Conservation (phyloP, 345 rosid species). For the Aegle marmelos region DNA sequence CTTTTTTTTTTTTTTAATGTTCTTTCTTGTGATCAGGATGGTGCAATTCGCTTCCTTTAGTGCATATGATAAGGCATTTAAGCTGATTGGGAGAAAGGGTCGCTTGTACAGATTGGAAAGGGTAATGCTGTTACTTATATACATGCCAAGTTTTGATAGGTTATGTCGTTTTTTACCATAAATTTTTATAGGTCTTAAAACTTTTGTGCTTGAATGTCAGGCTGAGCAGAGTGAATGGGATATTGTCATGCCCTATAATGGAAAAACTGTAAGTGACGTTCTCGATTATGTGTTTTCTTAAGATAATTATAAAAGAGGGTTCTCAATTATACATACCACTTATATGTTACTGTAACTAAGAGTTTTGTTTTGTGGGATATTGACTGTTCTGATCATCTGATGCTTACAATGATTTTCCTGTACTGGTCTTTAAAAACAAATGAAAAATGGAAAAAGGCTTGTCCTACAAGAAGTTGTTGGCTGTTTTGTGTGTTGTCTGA, state of each 20-base stretch:
- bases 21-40: constrained; percentile 40
- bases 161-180: background rate
- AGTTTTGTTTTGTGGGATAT: background rate
- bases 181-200: background rate
- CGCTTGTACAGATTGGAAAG: constrained; percentile 52
- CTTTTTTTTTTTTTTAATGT: background rate
- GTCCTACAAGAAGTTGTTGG: background rate
- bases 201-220: constrained; percentile 31
- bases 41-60: constrained; percentile 48
- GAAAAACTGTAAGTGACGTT: constrained; percentile 57
- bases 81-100: constrained; percentile 40
- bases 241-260: constrained; percentile 40
- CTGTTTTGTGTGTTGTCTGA: background rate
- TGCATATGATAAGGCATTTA: constrained; percentile 40
- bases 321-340: background rate
- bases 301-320: background rate
- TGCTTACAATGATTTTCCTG: background rate
- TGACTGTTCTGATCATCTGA: background rate
- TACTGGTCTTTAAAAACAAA: background rate
- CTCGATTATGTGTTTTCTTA: background rate
- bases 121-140: constrained; percentile 34
- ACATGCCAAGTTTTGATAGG: background rate
- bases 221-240: constrained; percentile 51
- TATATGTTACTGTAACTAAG: background rate
- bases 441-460: too few relatives aligned